Evolutionary conservation across 768 basidiomycete genomes (phyloP), one percentile per base, ranked within the genome.

Genomic region (Auricularia cornea): DNA sequence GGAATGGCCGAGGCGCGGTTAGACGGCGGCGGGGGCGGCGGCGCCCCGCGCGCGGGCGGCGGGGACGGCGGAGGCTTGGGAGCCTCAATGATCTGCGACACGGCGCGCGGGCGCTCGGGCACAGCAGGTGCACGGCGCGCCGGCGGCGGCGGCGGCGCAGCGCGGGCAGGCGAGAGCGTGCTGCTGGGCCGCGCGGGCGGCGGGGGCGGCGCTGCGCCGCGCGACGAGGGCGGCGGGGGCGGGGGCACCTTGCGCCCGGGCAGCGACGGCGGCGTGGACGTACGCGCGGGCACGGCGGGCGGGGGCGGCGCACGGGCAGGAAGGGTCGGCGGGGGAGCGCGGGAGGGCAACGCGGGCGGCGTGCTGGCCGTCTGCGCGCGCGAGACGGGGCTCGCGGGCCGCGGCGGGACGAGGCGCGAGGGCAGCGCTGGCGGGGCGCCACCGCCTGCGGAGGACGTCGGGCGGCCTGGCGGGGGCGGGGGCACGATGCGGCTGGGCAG

Each of bases 21-120:
- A 1, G 11, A 6, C 2, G 65, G 60, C 18, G 84, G 82, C 16
- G 83, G 83, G 0, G 79, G 78, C 11, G 77, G 76, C 40, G 74
- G 74, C 12, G 73, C 71, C 60, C 77, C 70, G 10, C 75, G 78
- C 60, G 77, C 75, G 2, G 72, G 66, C 2, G 73, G 70, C 14
- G 79, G 74, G 10, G 75, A 74, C 0, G 74, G 75, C 14, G 78
- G 74, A 35, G 74, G 74, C 59, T 70, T 73, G 59, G 80, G 74
- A 33, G 64, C 68, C 18, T 77, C 76, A 10, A 69, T 29, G 76
- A 75, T 16, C 74, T 71, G 2, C 72, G 66, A 33, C 72, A 73
- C 11, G 70, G 74, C 30, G 70, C 69, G 3, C 77, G 68, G 3
- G 70, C 56, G 30, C 66, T 57, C 64, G 35, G 65, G 63, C 2